These are phyloP conservation scores for Xylaria intraflava DNA, from an alignment of 495 filamentous ascomycete genomes.

Conservation along the genomic window DNA sequence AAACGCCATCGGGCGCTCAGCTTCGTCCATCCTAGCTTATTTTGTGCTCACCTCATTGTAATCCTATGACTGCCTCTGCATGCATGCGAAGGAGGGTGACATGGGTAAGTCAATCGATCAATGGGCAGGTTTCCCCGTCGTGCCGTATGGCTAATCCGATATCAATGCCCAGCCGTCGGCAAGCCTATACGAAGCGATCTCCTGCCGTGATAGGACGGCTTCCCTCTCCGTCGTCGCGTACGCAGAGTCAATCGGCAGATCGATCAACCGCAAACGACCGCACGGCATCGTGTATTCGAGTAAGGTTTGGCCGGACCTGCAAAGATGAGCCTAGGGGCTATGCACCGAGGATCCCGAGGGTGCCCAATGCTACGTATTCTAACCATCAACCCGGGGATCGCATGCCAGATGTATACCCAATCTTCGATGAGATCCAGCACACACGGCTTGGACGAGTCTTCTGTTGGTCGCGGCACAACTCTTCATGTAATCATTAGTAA, in stretches of 20 bases:
- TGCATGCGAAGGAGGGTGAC: slow-evolving; percentile 3
- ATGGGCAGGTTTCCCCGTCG: not conserved
- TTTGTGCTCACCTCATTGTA: not conserved
- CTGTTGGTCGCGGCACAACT: not conserved
- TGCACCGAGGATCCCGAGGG: not conserved
- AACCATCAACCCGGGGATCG: not conserved
- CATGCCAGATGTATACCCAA: not conserved
- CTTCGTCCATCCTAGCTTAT: not conserved
- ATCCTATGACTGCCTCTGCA: slow-evolving; percentile 10
- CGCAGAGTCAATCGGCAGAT: not conserved
- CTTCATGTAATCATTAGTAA: not conserved
- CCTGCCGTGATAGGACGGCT: not conserved
- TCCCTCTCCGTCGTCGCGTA: not conserved
- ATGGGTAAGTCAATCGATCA: slow-evolving; percentile 2
- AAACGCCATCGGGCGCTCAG: not conserved
- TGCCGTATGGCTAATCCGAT: not conserved
- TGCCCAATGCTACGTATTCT: not conserved
- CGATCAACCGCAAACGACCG: no score
- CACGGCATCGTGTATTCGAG: not conserved
- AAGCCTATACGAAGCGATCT: not conserved
- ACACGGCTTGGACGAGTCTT: not conserved
- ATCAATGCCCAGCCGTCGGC: not conserved
- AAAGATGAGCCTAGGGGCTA: no score
- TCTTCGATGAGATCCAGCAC: not conserved
- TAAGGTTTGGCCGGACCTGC: not conserved